Base-by-base conservation (phyloP, 2,329 filamentous ascomycete species). In the Trichoderma sp. region DNA sequence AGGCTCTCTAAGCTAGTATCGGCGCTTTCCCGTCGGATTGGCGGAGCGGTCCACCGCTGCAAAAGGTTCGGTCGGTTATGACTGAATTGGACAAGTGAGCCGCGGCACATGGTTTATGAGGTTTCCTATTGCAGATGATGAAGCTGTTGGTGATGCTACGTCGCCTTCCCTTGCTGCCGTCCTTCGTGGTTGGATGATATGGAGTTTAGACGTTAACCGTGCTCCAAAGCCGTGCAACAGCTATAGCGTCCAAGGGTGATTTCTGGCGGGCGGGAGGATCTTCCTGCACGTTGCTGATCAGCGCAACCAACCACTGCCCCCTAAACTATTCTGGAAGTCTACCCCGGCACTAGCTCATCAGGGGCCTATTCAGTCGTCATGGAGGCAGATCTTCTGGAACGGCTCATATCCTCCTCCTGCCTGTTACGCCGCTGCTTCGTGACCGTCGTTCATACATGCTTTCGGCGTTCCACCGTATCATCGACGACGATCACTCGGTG, bases 211-310 rank as follows among this genome's bases (percentile, higher is more conserved):
- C 66, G 66, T 62, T 62, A 39, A 62, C 57, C 57, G 17, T 32
- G n/a, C 57, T 47, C 6, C 20, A 30, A 68, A 32, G 53, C 36
- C 59, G 57, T 59, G 55, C 66, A 53, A 26, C 57, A 62, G 20
- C 26, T 20, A 69, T 69, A 36, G 57, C 36, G 57, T 36, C 57
- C 39, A 59, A 62, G 53, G 55, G 39, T 55, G 28, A 47, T 39
- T 64, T 65, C 59, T 62, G 57, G 66, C 55, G 66, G 66, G 28
- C 71, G 68, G 71, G 71, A 73, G 71, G 68, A 73, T 73, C 71
- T 70, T 73, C 71, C 68, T 73, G 71, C 71, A 73, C 62, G 62
- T 62, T 58, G 71, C 65, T 73, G 71, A 73, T 73, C 68, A 68
- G 50, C 68, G 55, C 68, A 73, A 68, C 71, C 71, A 71, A 67